phyloP scores from a whole-genome alignment of 148 eudicot genomes.

The Arctostaphylos glauca region DNA sequence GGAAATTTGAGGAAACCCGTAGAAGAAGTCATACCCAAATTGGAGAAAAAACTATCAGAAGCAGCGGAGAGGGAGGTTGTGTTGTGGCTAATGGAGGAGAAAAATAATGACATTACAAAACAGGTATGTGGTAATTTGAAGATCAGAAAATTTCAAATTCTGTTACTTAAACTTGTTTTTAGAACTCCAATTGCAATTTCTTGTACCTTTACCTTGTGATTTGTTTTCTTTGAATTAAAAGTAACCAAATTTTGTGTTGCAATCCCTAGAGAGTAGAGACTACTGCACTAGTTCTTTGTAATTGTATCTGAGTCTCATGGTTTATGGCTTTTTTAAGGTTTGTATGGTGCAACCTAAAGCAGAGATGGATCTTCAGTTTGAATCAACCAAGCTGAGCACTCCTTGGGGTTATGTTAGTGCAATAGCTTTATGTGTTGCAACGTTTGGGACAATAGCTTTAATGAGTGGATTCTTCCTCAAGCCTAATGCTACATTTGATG shows the following conservation, averaged over 20 bases:
- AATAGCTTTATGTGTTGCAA: conserved; percentile 67
- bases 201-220: neutral
- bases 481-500: conserved; percentile 81
- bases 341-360: conserved; percentile 96
- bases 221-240: neutral
- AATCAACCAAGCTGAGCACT: conserved; percentile 72
- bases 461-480: conserved; percentile 95
- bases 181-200: neutral
- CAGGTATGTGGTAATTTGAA: conserved; percentile 42
- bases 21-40: conserved; percentile 77
- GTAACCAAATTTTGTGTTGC: neutral
- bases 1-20: conserved; percentile 89
- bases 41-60: conserved; percentile 80
- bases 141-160: neutral
- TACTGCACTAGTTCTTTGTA: neutral
- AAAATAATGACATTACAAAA: conserved; percentile 71
- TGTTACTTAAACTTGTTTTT: neutral
- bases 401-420: conserved; percentile 88
- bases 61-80: conserved; percentile 87
- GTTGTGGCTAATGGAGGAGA: conserved; percentile 96
- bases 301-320: neutral
- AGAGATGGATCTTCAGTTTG: conserved; percentile 93
- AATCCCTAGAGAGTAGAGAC: neutral
- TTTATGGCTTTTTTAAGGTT: conserved; percentile 41
- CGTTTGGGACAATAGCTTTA: conserved; percentile 87